Evolutionary conservation across 495 filamentous ascomycete species (phyloP).

Genomic region (Hypoxylon fragiforme): DNA sequence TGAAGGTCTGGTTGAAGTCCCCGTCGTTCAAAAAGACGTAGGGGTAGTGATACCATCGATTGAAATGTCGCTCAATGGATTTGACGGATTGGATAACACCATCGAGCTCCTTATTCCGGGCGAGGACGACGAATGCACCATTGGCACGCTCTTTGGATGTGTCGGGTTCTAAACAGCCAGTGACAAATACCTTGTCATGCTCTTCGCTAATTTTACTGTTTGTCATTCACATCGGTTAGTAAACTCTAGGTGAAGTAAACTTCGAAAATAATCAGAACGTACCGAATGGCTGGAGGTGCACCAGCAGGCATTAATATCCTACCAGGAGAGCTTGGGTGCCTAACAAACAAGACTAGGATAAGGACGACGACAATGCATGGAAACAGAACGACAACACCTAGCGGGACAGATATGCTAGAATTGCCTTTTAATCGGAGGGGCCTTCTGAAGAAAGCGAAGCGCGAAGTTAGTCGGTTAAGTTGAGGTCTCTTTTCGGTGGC

Average conservation of each 20-base stretch:
- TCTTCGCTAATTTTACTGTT: conserved; percentile 94
- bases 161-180: conserved; percentile 78
- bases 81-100: conserved; percentile 96
- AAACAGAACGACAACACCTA: conserved; percentile 91
- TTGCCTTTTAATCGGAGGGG: conserved; percentile 93
- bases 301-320: conserved; percentile 87
- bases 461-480: conserved; percentile 42
- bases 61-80: conserved; percentile 98
- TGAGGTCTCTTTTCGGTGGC: conserved; percentile 50
- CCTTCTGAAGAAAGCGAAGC: conserved; percentile 82
- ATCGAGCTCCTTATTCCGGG: conserved; percentile 93
- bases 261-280: conserved; percentile 35
- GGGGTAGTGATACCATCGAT: conserved; percentile 97
- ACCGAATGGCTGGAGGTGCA: conserved; percentile 90
- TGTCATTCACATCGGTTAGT: neutral
- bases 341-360: conserved; percentile 86
- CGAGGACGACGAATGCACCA: conserved; percentile 93
- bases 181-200: conserved; percentile 93
- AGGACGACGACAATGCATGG: conserved; percentile 89
- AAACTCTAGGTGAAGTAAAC: neutral
- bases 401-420: conserved; percentile 89
- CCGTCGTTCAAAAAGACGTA: conserved; percentile 99
- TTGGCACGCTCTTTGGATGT: conserved; percentile 73
- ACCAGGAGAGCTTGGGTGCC: conserved; percentile 81
- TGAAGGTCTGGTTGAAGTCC: conserved; percentile 93